Conservation (phyloP, 208 protist genomes). For the Naegleria gruberi region DNA sequence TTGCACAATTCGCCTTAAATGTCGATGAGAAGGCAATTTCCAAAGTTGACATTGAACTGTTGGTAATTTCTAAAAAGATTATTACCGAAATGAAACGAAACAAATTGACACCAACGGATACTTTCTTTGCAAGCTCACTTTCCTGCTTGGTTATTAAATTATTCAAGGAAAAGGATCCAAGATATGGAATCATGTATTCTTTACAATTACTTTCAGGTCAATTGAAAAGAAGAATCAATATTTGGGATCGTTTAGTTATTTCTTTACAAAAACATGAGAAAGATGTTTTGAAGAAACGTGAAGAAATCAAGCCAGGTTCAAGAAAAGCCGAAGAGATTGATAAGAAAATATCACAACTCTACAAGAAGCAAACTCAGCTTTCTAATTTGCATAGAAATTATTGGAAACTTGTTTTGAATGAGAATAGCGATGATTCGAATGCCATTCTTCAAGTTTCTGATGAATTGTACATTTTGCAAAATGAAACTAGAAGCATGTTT, state of each 20-base stretch:
- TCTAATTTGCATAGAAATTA: background rate
- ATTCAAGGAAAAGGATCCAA: background rate
- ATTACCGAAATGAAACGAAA: background rate
- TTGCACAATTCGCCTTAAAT: background rate
- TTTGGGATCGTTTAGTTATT: background rate
- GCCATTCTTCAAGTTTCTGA: background rate
- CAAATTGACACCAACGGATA: background rate
- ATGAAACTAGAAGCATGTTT: background rate
- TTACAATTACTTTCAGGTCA: background rate
- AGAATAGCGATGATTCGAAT: background rate
- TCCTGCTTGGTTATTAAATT: background rate
- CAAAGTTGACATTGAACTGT: background rate
- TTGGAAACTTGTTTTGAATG: background rate
- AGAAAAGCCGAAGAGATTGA: background rate
- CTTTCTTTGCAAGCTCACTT: background rate
- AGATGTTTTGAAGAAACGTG: background rate
- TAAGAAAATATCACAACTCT: background rate
- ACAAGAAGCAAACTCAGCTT: background rate
- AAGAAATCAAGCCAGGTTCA: background rate
- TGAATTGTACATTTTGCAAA: background rate
- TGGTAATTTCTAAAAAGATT: background rate
- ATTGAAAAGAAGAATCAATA: background rate
- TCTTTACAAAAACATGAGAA: background rate
- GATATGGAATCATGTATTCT: background rate
- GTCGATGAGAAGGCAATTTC: no score